phyloP scores from a whole-genome alignment of 495 filamentous ascomycete genomes.

The Pyrenopolyporus hunteri region DNA sequence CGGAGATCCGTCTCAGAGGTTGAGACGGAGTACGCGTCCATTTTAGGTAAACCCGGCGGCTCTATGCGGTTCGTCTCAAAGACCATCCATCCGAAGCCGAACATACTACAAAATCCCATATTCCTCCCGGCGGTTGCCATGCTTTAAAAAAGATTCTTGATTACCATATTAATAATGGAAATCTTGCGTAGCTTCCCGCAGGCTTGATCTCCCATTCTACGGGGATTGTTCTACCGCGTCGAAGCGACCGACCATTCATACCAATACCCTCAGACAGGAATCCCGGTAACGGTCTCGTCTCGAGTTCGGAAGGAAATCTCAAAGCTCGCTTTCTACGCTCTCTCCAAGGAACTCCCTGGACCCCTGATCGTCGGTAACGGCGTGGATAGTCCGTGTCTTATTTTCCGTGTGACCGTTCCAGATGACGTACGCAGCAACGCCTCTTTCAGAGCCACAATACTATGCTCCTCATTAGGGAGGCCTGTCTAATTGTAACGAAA shows the following conservation, averaged over 20 bases:
- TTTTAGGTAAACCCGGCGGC: background rate
- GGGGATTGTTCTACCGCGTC: conserved; percentile 28
- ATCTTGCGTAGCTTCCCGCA: background rate
- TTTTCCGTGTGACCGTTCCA: conserved; percentile 53
- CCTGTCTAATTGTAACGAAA: conserved; percentile 50
- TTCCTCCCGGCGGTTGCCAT: conserved; percentile 9
- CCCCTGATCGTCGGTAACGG: conserved; percentile 32
- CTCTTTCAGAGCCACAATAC: conserved; percentile 39
- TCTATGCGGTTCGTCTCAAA: background rate
- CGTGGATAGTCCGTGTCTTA: conserved; percentile 42
- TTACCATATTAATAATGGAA: background rate
- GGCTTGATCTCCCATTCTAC: conserved; percentile 41
- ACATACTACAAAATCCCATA: conserved; percentile 19
- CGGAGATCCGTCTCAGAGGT: background rate
- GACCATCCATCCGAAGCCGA: background rate
- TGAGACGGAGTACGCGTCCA: background rate
- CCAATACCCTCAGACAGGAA: conserved; percentile 44
- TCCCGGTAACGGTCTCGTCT: conserved; percentile 7
- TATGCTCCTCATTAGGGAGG: conserved; percentile 43
- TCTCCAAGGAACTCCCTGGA: conserved; percentile 40
- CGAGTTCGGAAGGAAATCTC: conserved; percentile 42
- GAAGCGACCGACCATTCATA: conserved; percentile 31
- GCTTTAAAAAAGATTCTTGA: background rate
- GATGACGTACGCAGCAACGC: conserved; percentile 43
- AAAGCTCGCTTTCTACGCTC: conserved; percentile 40